Conservation (phyloP, 1,284 basidiomycete genomes). For the Cryptococcus sp. region DNA sequence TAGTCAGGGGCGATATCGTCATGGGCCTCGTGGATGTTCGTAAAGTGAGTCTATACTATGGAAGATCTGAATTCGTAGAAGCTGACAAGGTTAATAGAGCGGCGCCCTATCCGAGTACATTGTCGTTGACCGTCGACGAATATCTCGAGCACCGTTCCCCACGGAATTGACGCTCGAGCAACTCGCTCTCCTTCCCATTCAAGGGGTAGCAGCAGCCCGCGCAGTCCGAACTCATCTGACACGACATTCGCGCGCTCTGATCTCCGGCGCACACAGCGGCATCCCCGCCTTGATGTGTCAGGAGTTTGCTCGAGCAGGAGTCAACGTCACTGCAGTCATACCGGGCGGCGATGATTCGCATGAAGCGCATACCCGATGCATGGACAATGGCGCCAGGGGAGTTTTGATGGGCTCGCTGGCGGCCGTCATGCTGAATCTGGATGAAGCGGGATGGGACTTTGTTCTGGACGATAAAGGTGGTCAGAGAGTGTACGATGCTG, state of each 20-base stretch:
- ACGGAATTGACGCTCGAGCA: conserved; percentile 66
- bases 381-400: conserved; percentile 47
- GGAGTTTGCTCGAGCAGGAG: conserved; percentile 60
- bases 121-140: conserved; percentile 72
- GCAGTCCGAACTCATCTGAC: conserved; percentile 63
- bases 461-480: conserved; percentile 81
- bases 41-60: conserved; percentile 62
- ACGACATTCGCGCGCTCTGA: conserved; percentile 60
- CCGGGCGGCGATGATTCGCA: conserved; percentile 40
- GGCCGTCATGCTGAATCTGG: conserved; percentile 42
- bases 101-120: conserved; percentile 83
- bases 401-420: conserved; percentile 47
- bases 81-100: conserved; percentile 53
- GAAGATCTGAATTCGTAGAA: not conserved
- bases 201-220: conserved; percentile 73
- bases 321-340: conserved; percentile 48
- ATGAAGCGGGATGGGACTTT: conserved; percentile 63
- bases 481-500: conserved; percentile 70
- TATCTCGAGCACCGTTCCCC: conserved; percentile 64
- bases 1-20: conserved; percentile 77
- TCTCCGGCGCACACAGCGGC: conserved; percentile 75
- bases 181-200: conserved; percentile 72
- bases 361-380: conserved; percentile 32
- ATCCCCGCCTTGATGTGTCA: conserved; percentile 73
- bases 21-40: conserved; percentile 71